Percentiles rank a stretch among this genome's conserved stretches.
Conservation (phyloP, 2,329 filamentous ascomycete genomes). For the Phialophora chinensis region DNA sequence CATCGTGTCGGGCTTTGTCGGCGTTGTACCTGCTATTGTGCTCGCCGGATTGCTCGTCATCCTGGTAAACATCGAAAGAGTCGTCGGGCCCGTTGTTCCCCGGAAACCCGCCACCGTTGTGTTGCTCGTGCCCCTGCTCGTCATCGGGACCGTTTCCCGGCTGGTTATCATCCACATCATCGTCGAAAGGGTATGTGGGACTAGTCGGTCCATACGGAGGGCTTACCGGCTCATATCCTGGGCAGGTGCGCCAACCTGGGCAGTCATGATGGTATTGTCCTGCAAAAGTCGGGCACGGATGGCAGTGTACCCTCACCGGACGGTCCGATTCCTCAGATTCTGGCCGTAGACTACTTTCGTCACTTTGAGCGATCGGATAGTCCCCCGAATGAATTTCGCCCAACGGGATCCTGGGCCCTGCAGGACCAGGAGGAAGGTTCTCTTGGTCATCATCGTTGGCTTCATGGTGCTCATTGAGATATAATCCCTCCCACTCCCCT, state of each 20-base stretch:
- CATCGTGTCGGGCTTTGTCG: neutral
- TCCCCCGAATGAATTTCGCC: neutral
- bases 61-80: neutral
- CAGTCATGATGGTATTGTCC: slow-evolving; percentile 31
- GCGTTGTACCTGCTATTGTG: neutral
- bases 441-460: slow-evolving; percentile 16
- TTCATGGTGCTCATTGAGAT: neutral
- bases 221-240: neutral
- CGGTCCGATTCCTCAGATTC: neutral
- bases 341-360: neutral
- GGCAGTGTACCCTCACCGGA: slow-evolving; percentile 11
- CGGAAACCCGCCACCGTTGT: neutral
- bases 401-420: neutral
- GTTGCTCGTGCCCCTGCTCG: neutral
- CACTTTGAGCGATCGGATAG: neutral
- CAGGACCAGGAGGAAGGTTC: slow-evolving; percentile 8
- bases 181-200: neutral
- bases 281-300: slow-evolving; percentile 27
- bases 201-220: neutral
- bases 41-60: neutral
- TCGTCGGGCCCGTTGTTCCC: neutral
- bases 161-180: neutral
- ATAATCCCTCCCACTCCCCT: neutral
- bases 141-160: neutral
- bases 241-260: neutral